Evolutionary conservation across 768 basidiomycete genomes (phyloP), one percentile per base, ranked within the genome.

Genomic region (Tylopilus rubrobrunneus): DNA sequence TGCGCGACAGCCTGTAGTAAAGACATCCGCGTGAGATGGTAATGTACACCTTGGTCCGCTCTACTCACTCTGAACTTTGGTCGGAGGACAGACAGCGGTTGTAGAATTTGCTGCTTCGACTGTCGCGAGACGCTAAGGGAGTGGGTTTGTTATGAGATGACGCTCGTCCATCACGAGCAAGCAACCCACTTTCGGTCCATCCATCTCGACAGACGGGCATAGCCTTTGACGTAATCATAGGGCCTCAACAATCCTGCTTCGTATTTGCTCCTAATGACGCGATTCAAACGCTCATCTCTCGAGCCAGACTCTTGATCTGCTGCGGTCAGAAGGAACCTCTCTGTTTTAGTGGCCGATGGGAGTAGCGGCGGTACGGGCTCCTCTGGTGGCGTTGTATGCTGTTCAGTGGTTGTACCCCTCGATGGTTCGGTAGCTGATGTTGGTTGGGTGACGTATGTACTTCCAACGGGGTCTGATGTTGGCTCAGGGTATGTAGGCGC

Each of bases 191-290:
- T 31, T 8, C 31, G 7, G 31, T 31, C 31, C 31, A 31, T 31
- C 31, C 31, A 31, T 31, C 31, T 31, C 31, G 31, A 31, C 7
- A 31, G 31, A 11, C 31, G 31, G 7, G 31, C 31, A 11, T 31
- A 31, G 8, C 31, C 31, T 31, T 31, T 31, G 31, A 31, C 10
- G 31, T 31, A 97, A 71, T 98, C 95, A 64, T 97, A 97, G 4
- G 96, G 96, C 65, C 92, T 94, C 59, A 98, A 73, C 42, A 98
- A 70, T 0, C 95, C 96, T 3, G 96, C 96, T 65, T 98, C 96
- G 71, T 97, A 98, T 72, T 98, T 98, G 64, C 90, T 92, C 60
- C 89, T 82, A 60, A 98, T 98, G 59, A 98, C 96, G 53, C 89
- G 80, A 60, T 87, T 90, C 48, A 98, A 72, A 1, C 95, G 84